Evolutionary conservation across 2,329 filamentous ascomycete species (phyloP).

Genomic region (Cyclaneusma minus): DNA sequence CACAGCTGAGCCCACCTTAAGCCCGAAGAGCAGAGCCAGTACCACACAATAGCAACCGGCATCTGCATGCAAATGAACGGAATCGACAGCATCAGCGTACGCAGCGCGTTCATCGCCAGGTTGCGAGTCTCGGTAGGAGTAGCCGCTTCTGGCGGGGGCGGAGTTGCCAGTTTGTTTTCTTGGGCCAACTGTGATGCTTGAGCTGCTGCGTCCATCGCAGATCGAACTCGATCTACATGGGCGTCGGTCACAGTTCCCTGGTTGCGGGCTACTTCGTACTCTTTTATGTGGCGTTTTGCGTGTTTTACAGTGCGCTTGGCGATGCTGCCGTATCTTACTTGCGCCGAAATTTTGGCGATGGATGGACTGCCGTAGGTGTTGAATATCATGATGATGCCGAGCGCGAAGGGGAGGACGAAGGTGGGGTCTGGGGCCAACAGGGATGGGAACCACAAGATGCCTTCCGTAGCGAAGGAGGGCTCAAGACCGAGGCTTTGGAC

Average conservation of each 20-base stretch:
- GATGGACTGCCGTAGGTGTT: slow-evolving; percentile 22
- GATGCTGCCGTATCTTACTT: not conserved
- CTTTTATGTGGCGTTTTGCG: no score
- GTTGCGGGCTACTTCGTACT: no score
- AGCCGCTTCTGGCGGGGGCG: slow-evolving; percentile 11
- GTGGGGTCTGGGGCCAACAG: slow-evolving; percentile 36
- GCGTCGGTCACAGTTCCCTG: no score
- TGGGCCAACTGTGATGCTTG: not conserved
- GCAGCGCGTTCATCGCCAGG: slow-evolving; percentile 23
- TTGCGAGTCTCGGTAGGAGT: slow-evolving; percentile 19
- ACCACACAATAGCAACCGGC: slow-evolving; percentile 29
- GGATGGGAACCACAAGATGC: slow-evolving; percentile 44
- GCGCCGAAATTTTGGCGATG: slow-evolving; percentile 3
- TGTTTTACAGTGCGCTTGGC: no score
- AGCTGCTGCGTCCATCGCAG: no score
- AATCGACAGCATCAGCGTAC: slow-evolving; percentile 19
- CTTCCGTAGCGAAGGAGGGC: slow-evolving; percentile 35
- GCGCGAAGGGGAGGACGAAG: slow-evolving; percentile 28
- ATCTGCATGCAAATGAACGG: no score
- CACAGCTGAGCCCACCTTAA: slow-evolving; percentile 24
- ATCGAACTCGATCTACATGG: no score
- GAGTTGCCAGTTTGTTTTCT: slow-evolving; percentile 1
- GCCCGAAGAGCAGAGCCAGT: slow-evolving; percentile 30
- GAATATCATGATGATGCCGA: slow-evolving; percentile 30
- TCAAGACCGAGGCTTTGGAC: no score